Evolutionary conservation across 176 grass and related monocot species (phyloP).

Genomic region (Ensete glaucum): DNA sequence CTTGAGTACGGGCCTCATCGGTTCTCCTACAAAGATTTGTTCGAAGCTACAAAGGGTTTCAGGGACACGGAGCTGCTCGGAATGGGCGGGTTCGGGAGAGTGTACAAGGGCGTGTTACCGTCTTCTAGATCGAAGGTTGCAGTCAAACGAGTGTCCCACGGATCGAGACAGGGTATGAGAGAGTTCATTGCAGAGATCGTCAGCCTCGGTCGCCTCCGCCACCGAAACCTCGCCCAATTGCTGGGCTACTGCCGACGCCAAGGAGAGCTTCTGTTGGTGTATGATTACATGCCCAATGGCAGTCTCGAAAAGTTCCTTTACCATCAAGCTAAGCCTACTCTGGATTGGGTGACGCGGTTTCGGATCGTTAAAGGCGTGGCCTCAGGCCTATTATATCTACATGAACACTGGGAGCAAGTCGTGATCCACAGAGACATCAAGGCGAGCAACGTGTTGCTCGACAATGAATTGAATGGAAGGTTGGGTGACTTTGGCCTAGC

Average conservation of each 20-base stretch:
- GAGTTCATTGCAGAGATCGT: conserved; percentile 26
- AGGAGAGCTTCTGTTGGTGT: conserved; percentile 8
- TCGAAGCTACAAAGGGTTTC: conserved; percentile 10
- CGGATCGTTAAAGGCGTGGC: conserved; percentile 34
- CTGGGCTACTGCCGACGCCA: conserved; percentile 8
- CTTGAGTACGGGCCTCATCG: conserved; percentile 8
- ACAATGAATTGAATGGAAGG: too few relatives aligned
- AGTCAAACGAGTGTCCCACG: conserved; percentile 17
- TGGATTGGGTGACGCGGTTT: conserved; percentile 26
- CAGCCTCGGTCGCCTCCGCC: conserved; percentile 11
- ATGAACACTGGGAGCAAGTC: neutral
- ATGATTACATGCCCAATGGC: neutral
- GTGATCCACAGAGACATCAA: too few relatives aligned
- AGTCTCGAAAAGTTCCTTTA: conserved; percentile 3
- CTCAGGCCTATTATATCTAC: conserved; percentile 25
- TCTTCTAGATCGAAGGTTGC: neutral
- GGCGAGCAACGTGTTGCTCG: too few relatives aligned
- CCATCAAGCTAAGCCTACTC: neutral
- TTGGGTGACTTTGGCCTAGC: too few relatives aligned
- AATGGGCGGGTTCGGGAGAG: conserved; percentile 18
- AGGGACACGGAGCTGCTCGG: neutral
- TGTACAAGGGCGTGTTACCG: conserved; percentile 1
- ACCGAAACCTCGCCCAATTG: conserved; percentile 8
- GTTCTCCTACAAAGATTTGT: conserved; percentile 16
- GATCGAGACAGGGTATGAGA: conserved; percentile 16